phyloP scores from a whole-genome alignment of 371 early-diverging fungal genomes.

The Paraphysoderma sedebokerense region DNA sequence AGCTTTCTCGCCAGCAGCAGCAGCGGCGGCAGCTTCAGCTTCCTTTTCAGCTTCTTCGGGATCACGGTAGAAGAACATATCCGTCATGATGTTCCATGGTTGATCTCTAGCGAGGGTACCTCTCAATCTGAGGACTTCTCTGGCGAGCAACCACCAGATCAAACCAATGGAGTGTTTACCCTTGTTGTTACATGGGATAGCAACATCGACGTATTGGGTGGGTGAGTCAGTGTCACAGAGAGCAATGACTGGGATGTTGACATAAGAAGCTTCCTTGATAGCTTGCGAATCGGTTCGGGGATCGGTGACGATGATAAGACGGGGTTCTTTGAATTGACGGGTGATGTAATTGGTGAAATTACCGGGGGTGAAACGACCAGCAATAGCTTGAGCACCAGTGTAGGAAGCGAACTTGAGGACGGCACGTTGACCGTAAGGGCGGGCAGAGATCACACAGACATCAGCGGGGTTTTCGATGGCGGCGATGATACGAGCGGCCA shows the following conservation, averaged over 20 bases:
- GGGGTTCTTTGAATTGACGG: slow-evolving; percentile 95
- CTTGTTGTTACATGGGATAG: slow-evolving; percentile 99
- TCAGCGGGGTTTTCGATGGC: slow-evolving; percentile 90
- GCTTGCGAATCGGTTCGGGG: slow-evolving; percentile 97
- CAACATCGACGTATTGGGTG: slow-evolving; percentile 89
- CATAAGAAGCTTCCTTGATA: slow-evolving; percentile 94
- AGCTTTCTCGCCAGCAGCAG: too few species aligned
- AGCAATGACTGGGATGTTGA: slow-evolving; percentile 98
- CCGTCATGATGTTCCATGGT: slow-evolving; percentile 90
- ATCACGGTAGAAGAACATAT: slow-evolving; percentile 98
- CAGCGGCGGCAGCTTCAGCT: too few species aligned
- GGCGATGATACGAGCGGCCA: slow-evolving; percentile 97
- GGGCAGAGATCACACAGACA: slow-evolving; percentile 88
- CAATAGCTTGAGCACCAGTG: slow-evolving; percentile 93
- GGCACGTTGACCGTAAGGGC: slow-evolving; percentile 96
- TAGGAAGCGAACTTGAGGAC: slow-evolving; percentile 95
- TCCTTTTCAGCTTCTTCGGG: slow-evolving; percentile 92
- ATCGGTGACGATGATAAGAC: slow-evolving; percentile 94
- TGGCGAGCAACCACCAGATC: slow-evolving; percentile 90
- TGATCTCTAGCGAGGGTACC: slow-evolving; percentile 65
- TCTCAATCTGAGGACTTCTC: slow-evolving; percentile 95
- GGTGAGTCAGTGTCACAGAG: slow-evolving; percentile 95
- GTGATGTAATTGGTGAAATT: slow-evolving; percentile 99
- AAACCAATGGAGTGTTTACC: slow-evolving; percentile 96
- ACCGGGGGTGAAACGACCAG: slow-evolving; percentile 99